A percentile compares a stretch with the other conserved stretches of the same genome.
Conservation (phyloP, 768 basidiomycete genomes). For the Nidularia sp. region DNA sequence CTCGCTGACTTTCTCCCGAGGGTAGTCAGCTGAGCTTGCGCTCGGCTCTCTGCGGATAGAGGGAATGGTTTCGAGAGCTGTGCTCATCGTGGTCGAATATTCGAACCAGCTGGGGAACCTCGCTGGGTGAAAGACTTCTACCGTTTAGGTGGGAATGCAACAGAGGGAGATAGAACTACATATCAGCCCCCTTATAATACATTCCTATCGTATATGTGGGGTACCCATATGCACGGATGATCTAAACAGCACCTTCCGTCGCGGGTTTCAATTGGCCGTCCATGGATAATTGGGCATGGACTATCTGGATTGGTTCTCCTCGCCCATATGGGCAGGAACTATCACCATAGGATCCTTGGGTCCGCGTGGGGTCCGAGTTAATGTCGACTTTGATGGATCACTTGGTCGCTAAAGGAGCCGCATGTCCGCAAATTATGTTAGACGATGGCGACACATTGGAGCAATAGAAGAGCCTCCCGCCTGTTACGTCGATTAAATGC, state of each 20-base stretch:
- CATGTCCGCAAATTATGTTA: too few relatives aligned
- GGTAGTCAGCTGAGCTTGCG: constrained; percentile 7
- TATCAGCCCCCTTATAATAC: not conserved
- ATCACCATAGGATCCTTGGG: constrained; percentile 5
- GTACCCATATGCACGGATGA: too few relatives aligned
- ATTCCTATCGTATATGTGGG: too few relatives aligned
- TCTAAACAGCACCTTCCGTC: not conserved
- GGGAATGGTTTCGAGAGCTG: not conserved
- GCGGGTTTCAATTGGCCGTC: not conserved
- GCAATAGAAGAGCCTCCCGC: too few relatives aligned
- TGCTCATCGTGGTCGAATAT: constrained; percentile 3
- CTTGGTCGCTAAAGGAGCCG: too few relatives aligned
- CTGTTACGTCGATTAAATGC: too few relatives aligned
- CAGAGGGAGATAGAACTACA: not conserved
- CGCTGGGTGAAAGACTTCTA: not conserved
- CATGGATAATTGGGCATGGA: not conserved
- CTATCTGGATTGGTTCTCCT: constrained; percentile 5
- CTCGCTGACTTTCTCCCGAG: constrained; percentile 19
- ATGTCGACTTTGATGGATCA: not conserved
- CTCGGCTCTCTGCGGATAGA: constrained; percentile 1
- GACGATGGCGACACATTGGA: too few relatives aligned
- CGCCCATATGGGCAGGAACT: constrained; percentile 13
- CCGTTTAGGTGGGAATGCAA: not conserved
- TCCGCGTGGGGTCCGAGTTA: not conserved
- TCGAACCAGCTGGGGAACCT: not conserved